Evolutionary conservation across 2,329 filamentous ascomycete genomes (phyloP), one percentile per base, ranked within the genome.

Genomic region (Sporothrix curviconia): DNA sequence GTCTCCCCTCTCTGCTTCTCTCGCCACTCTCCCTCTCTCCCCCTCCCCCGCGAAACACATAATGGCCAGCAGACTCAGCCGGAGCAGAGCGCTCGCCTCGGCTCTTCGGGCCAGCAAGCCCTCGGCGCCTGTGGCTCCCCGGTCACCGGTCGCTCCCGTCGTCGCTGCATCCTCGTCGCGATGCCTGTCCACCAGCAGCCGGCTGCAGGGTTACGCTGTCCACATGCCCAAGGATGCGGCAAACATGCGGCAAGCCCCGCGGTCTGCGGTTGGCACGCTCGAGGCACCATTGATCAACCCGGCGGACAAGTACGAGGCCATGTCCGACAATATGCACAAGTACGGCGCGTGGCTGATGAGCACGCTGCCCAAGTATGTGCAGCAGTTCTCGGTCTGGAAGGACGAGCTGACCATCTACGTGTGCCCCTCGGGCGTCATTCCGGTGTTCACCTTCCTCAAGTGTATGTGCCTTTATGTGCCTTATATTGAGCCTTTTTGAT

Each of bases 351-450:
- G 96, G 82, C 78, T 99, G 68, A 92, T 99, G 84, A 92, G 91
- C 65, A 95, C 90, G 74, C 76, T 99, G 69, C 95, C 94, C 67
- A 97, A 96, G 80, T 96, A 96, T 76, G 84, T 99, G 67, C 95
- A 99, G 78, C 94, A 99, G 77, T 97, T 97, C 78, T 95, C 92
- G 12, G 92, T 99, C 57, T 99, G 94, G 94, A 99, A 99, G 78
- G 94, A 99, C 71, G 94, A 99, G 76, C 84, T 99, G 70, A 91
- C 88, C 66, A 90, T 96, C 72, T 92, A 95, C 75, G 94, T 97
- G 69, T 80, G 90, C 49, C 94, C 94, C 1, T 77, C 88, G 37
- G 94, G 90, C 65, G 85, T 97, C 66, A 83, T 96, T 65, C 94
- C 94, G 39, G 88, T 95, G 67, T 92, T 99, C 74, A 84, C 82